Base-by-base conservation (phyloP, 2,329 filamentous ascomycete genomes). In the Daldinia eschscholtzii region DNA sequence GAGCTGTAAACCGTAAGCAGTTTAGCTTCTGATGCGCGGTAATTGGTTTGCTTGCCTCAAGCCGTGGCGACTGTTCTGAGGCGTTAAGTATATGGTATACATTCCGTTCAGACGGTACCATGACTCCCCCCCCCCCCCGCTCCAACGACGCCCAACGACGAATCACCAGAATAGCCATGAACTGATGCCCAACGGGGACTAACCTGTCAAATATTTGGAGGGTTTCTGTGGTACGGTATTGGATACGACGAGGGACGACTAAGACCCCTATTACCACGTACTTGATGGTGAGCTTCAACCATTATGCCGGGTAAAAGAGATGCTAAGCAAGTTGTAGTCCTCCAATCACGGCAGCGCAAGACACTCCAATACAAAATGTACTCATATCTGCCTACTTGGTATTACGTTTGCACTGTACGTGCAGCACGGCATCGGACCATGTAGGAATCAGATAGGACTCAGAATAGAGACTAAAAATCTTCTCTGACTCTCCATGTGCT, bases 101-200 rank as follows among this genome's bases (percentile, higher is more conserved):
- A 59, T 55, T 46, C 39, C 60, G 9, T 69, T 57, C 46, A 42
- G 33, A 50, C 33, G 26, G 42, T 61, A 63, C 50, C 48, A 57
- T 35, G 37, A 39, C 63, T 50, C 18, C 65, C 65, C 70, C 67
- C 63, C 30, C 18, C 65, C 65, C 70, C 67, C 70, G 59, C 70
- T 46, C 57, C 57, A 59, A 68, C 55, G 61, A 68, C 52, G 70
- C 70, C 72, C 68, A 70, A 73, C 66, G 59, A 59, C 42, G 46
- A 69, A 57, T 58, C 58, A 52, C 52, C 61, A 42, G 63, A 68
- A 64, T 46, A 41, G 23, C 46, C 61, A 39, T 61, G 46, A 67
- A 64, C 67, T 67, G 63, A 52, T 70, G 71, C 70, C 71, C 67
- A 64, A 73, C 66, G 61, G 56, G 55, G 57, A 55, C 53, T 62